Percentiles rank a stretch among this genome's conserved stretches.
phyloP scores from a whole-genome alignment of 2,329 filamentous ascomycete species.

The Neophaeococcomyces aloes region DNA sequence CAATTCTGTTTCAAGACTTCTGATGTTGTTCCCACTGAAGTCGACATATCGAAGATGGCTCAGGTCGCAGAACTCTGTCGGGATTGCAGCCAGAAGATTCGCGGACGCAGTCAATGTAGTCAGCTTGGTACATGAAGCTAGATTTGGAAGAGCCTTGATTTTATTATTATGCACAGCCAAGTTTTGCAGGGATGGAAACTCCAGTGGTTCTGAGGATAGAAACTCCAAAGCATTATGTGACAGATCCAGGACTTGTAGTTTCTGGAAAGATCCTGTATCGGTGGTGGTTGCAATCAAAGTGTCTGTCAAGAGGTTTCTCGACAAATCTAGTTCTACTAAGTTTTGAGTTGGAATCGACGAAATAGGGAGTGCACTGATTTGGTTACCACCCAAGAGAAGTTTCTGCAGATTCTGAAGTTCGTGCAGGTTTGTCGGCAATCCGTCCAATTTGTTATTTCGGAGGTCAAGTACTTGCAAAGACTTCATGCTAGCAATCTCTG shows the following conservation, averaged over 20 bases:
- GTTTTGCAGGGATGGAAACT: constrained; percentile 60
- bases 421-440: constrained; percentile 51
- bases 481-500: constrained; percentile 51
- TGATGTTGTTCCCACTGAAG: constrained; percentile 76
- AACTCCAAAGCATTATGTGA: constrained; percentile 61
- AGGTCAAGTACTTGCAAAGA: constrained; percentile 73
- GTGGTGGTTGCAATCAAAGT: background rate
- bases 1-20: constrained; percentile 62
- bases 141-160: constrained; percentile 59
- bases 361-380: constrained; percentile 57
- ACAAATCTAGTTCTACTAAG: constrained; percentile 56
- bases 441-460: constrained; percentile 65
- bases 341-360: constrained; percentile 9
- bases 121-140: constrained; percentile 57
- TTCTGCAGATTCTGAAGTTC: constrained; percentile 59
- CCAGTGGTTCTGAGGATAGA: constrained; percentile 43
- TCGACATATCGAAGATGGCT: constrained; percentile 63
- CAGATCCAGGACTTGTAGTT: constrained; percentile 66
- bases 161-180: constrained; percentile 74
- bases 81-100: constrained; percentile 68
- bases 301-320: constrained; percentile 59
- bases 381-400: constrained; percentile 68
- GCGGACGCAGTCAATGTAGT: constrained; percentile 67
- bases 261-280: constrained; percentile 46
- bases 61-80: constrained; percentile 61